Conservation (phyloP, 2,329 filamentous ascomycete species). For the Pseudocercospora crystallina region DNA sequence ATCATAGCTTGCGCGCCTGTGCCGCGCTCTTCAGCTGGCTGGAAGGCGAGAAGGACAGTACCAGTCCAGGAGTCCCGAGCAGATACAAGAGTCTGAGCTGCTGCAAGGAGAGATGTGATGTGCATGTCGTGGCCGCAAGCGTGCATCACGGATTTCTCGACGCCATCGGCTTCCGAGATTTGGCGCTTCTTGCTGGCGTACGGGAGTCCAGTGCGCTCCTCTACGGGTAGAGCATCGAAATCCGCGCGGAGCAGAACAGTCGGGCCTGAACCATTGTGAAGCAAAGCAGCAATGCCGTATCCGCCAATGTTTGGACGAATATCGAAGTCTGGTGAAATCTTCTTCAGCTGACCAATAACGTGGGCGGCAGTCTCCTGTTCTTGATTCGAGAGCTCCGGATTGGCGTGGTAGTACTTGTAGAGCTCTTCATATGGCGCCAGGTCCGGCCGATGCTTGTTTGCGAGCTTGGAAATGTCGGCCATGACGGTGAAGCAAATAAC, state of each 20-base stretch:
- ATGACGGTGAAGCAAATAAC: conserved; percentile 10
- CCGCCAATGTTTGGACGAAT: conserved; percentile 58
- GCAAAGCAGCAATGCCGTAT: conserved; percentile 57
- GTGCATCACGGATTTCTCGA: conserved; percentile 62
- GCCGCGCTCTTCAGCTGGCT: conserved; percentile 66
- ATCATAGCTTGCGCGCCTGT: conserved; percentile 64
- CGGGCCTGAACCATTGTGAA: conserved; percentile 56
- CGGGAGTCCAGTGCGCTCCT: conserved; percentile 55
- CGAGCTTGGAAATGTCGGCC: conserved; percentile 27
- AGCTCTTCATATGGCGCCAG: conserved; percentile 51
- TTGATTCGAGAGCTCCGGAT: conserved; percentile 61
- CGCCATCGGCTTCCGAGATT: conserved; percentile 47
- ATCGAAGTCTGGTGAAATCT: conserved; percentile 39
- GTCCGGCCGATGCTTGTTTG: conserved; percentile 39
- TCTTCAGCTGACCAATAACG: conserved; percentile 44
- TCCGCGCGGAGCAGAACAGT: conserved; percentile 61
- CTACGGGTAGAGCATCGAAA: conserved; percentile 61
- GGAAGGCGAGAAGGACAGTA: conserved; percentile 64
- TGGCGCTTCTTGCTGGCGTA: conserved; percentile 55
- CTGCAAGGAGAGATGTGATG: conserved; percentile 58
- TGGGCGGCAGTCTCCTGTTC: conserved; percentile 54
- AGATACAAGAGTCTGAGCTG: conserved; percentile 51
- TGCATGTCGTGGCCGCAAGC: conserved; percentile 70
- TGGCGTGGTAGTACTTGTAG: conserved; percentile 59
- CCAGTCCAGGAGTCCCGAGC: conserved; percentile 57